These are phyloP conservation scores for Colletotrichum abscissum DNA, from an alignment of 2,329 filamentous ascomycete species.

Conservation along the genomic window DNA sequence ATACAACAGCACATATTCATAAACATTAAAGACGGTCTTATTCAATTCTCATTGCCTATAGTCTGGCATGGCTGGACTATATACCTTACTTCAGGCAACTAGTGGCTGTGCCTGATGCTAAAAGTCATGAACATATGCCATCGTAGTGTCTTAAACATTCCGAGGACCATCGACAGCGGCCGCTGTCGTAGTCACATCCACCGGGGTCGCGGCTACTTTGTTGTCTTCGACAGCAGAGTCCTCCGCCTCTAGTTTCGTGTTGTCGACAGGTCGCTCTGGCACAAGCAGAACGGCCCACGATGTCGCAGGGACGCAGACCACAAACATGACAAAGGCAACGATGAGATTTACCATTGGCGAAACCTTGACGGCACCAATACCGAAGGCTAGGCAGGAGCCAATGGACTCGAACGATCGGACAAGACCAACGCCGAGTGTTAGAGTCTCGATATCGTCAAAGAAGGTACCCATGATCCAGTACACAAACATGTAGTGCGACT, in stretches of 20 bases:
- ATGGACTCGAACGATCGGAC: slow-evolving; percentile 61
- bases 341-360: slow-evolving; percentile 60
- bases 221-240: not conserved
- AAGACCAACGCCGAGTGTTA: slow-evolving; percentile 60
- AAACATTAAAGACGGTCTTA: not conserved
- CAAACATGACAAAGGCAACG: slow-evolving; percentile 60
- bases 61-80: not conserved
- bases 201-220: not conserved
- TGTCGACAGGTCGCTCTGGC: slow-evolving; percentile 46
- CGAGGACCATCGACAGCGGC: slow-evolving; percentile 10
- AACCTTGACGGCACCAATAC: slow-evolving; percentile 57
- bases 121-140: not conserved
- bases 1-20: too few species aligned
- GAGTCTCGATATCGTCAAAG: slow-evolving; percentile 61
- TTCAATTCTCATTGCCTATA: not conserved
- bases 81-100: too few species aligned
- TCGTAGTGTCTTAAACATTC: not conserved
- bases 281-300: slow-evolving; percentile 49
- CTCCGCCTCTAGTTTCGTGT: slow-evolving; percentile 18
- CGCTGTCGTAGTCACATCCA: slow-evolving; percentile 7
- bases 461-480: slow-evolving; percentile 64
- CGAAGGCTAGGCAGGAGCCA: slow-evolving; percentile 58
- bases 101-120: not conserved
- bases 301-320: slow-evolving; percentile 51
- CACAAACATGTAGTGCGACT: slow-evolving; percentile 62